phyloP scores from a whole-genome alignment of 805 yeast species.

The Metschnikowia gelsemii region DNA sequence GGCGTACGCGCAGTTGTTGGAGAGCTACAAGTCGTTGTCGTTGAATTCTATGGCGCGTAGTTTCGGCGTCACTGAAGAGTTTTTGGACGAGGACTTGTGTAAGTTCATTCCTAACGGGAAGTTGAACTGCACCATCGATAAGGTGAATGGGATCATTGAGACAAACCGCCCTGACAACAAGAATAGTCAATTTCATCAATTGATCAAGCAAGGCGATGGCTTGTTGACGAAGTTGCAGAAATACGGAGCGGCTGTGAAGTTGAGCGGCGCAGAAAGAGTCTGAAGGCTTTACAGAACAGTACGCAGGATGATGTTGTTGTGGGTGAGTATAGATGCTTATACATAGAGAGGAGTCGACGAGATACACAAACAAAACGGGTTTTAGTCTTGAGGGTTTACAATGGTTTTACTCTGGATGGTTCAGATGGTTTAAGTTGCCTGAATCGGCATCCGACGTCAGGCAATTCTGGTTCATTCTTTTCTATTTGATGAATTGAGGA shows the following conservation, averaged over 20 bases:
- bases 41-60: constrained; percentile 90
- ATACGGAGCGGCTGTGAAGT: constrained; percentile 94
- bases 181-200: constrained; percentile 84
- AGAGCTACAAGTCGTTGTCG: constrained; percentile 88
- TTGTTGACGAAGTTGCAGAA: constrained; percentile 92
- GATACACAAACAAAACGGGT: too few species aligned
- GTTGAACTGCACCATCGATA: constrained; percentile 92
- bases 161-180: constrained; percentile 96
- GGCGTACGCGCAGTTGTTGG: constrained; percentile 91
- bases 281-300: background rate
- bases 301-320: too few species aligned
- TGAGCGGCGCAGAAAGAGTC: constrained; percentile 83
- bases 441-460: too few species aligned
- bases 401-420: too few species aligned
- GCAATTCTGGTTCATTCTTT: too few species aligned
- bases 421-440: too few species aligned
- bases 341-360: too few species aligned
- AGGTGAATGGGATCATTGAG: constrained; percentile 91
- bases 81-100: constrained; percentile 82
- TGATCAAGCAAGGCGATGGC: constrained; percentile 90
- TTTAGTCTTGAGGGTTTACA: too few species aligned
- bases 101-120: constrained; percentile 91
- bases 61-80: constrained; percentile 85
- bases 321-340: too few species aligned
- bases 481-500: too few species aligned